Evolutionary conservation across 2,329 filamentous ascomycete species (phyloP).

Genomic region (Orbilia quercus): DNA sequence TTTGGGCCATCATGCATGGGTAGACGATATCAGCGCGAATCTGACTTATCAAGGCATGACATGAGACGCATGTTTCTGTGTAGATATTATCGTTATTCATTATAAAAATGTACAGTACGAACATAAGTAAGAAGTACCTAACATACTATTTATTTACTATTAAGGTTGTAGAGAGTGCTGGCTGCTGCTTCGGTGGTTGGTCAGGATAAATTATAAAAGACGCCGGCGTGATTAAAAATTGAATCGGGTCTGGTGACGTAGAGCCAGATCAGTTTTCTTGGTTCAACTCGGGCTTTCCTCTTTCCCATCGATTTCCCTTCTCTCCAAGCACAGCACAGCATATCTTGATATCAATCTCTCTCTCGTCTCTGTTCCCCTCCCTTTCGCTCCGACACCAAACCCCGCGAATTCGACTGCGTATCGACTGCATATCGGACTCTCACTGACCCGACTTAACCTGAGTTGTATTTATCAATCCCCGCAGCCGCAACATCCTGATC

Average conservation of each 20-base stretch:
- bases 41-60: too few relatives aligned
- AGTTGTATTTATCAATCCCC: not conserved
- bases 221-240: conserved; percentile 8
- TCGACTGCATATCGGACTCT: not conserved
- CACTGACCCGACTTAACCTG: not conserved
- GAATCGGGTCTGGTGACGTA: conserved; percentile 48
- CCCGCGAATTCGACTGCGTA: too few relatives aligned
- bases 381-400: not conserved
- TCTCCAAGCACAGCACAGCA: too few relatives aligned
- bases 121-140: too few relatives aligned
- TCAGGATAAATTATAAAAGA: not conserved
- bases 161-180: too few relatives aligned
- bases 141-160: not conserved
- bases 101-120: too few relatives aligned
- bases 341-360: too few relatives aligned
- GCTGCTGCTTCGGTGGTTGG: not conserved
- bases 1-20: too few relatives aligned
- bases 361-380: not conserved
- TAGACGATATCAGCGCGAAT: too few relatives aligned
- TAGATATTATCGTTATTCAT: too few relatives aligned
- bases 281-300: conserved; percentile 7
- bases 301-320: conserved; percentile 16
- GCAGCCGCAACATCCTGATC: conserved; percentile 6
- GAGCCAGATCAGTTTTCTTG: conserved; percentile 51
- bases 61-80: too few relatives aligned